Evolutionary conservation across 225 moss, liverwort and hornwort species (phyloP).

Genomic region (Physcomitrellopsis africana): DNA sequence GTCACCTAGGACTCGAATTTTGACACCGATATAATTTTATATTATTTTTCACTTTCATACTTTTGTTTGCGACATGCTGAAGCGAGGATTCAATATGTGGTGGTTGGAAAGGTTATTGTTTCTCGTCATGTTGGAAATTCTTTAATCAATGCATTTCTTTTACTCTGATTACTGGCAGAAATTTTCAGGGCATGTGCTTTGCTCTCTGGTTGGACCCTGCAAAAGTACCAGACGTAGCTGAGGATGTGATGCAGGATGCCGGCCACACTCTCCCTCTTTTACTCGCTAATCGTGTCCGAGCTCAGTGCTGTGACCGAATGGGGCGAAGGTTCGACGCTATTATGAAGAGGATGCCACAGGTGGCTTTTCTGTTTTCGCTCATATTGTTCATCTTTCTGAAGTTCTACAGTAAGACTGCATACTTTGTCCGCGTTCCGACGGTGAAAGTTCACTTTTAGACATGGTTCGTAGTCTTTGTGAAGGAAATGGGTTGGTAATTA

Average conservation of each 20-base stretch:
- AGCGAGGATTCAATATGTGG: not conserved
- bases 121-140: too few species aligned
- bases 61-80: not conserved
- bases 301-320: slow-evolving; percentile 86
- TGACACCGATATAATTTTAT: too few species aligned
- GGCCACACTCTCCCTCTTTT: slow-evolving; percentile 81
- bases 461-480: too few species aligned
- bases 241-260: slow-evolving; percentile 80
- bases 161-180: slow-evolving; percentile 21
- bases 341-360: slow-evolving; percentile 80
- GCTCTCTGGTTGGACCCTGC: slow-evolving; percentile 84
- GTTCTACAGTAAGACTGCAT: not conserved
- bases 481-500: too few species aligned
- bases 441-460: too few species aligned
- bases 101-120: too few species aligned
- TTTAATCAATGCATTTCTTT: slow-evolving; percentile 3
- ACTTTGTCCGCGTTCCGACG: too few species aligned
- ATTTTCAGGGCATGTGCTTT: slow-evolving; percentile 75
- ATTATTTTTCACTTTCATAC: too few species aligned
- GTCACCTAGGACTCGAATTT: too few species aligned
- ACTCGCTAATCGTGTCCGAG: slow-evolving; percentile 82
- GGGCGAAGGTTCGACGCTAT: slow-evolving; percentile 85
- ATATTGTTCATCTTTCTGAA: not conserved
- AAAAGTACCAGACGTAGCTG: slow-evolving; percentile 79
- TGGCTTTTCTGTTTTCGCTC: not conserved